A percentile compares a stretch with the other conserved stretches of the same genome.
Evolutionary conservation across 1,139 yeast genomes (phyloP).

Genomic region (Suhomyces ambrosiae): DNA sequence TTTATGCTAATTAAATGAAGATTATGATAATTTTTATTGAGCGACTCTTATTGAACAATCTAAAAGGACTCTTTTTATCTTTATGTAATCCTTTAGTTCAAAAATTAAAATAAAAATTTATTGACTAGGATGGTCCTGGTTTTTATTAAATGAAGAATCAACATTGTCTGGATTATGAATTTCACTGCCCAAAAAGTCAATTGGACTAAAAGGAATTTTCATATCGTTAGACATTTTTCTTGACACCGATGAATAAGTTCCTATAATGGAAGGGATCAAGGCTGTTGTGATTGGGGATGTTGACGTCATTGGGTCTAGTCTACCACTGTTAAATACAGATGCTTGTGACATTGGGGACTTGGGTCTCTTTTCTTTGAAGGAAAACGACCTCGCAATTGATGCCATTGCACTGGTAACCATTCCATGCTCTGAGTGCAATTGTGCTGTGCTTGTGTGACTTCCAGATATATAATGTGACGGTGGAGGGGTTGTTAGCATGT

Average conservation of each 20-base stretch:
- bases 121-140: no score
- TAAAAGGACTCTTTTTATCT: no score
- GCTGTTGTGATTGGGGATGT: conserved; percentile 33
- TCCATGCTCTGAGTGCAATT: conserved; percentile 6
- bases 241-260: conserved; percentile 41
- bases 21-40: no score
- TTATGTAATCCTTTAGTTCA: no score
- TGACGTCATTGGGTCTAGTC: conserved; percentile 7
- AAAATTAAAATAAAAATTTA: no score
- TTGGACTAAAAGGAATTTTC: conserved; percentile 47
- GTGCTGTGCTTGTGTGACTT: conserved; percentile 2
- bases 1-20: no score
- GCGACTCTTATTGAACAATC: no score
- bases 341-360: conserved; percentile 7
- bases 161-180: no score
- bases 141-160: no score
- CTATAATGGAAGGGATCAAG: conserved; percentile 46
- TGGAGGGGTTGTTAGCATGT: conserved; percentile 20
- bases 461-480: conserved; percentile 31
- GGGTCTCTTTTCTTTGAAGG: conserved; percentile 14
- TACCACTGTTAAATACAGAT: conserved; percentile 7
- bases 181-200: conserved; percentile 44
- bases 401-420: conserved; percentile 21
- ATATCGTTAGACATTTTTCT: conserved; percentile 39
- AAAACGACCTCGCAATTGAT: conserved; percentile 25